These are phyloP conservation scores for Plasmodium inui DNA, from an alignment of 169 alveolate genomes.

Conservation along the genomic window DNA sequence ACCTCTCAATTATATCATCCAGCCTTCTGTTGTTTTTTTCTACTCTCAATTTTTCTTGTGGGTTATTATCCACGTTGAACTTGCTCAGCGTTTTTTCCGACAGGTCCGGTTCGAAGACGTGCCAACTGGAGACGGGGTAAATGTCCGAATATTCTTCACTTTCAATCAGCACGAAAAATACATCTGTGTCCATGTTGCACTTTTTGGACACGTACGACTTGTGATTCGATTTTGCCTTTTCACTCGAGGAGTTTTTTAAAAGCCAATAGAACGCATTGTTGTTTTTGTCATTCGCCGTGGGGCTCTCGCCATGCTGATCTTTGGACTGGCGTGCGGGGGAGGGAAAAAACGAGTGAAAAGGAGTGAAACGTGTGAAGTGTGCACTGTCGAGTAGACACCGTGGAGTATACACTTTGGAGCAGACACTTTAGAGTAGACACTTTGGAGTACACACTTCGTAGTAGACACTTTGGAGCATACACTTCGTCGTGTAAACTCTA, in stretches of 20 bases:
- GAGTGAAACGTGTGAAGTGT: neutral
- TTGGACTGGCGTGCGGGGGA: slow-evolving; percentile 18
- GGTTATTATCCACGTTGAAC: slow-evolving; percentile 19
- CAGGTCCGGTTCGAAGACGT: slow-evolving; percentile 72
- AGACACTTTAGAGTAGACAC: no score
- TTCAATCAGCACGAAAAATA: slow-evolving; percentile 51
- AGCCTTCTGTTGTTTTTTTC: slow-evolving; percentile 49
- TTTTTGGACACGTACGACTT: slow-evolving; percentile 66
- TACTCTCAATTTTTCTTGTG: slow-evolving; percentile 29
- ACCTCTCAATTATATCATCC: slow-evolving; percentile 70
- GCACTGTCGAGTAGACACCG: neutral
- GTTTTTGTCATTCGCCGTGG: slow-evolving; percentile 4
- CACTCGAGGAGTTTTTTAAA: slow-evolving; percentile 43
- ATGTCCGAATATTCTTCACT: slow-evolving; percentile 74
- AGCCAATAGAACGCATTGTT: slow-evolving; percentile 46
- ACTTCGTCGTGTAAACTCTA: no score
- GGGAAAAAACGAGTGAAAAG: neutral
- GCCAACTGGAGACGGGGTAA: slow-evolving; percentile 75
- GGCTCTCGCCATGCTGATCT: slow-evolving; percentile 14
- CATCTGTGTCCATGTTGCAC: slow-evolving; percentile 75
- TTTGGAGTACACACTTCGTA: no score
- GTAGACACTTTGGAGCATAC: no score
- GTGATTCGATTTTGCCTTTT: slow-evolving; percentile 27
- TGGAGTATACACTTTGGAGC: no score
- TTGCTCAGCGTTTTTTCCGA: slow-evolving; percentile 31